Evolutionary conservation across 495 filamentous ascomycete genomes (phyloP).

Genomic region (Rhypophila decipiens): DNA sequence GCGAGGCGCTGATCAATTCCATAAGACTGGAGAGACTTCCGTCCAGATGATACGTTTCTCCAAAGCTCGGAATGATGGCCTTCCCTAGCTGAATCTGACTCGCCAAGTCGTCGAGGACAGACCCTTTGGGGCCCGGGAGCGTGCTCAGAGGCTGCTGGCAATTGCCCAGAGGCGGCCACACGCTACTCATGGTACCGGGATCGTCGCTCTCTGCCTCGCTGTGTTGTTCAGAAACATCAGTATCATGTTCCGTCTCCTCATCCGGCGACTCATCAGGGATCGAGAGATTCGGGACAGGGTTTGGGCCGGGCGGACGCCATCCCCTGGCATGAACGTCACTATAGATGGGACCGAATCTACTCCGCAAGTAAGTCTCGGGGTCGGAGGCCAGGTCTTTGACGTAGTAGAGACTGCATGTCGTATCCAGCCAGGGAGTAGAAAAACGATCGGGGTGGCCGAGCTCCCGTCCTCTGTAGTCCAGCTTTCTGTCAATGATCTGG

Average conservation of each 20-base stretch:
- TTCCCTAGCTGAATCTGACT: conserved; percentile 11
- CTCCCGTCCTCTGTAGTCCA: no score
- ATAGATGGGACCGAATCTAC: conserved; percentile 4
- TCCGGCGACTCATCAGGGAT: background rate
- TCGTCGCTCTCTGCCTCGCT: background rate
- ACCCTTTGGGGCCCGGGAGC: background rate
- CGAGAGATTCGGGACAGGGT: background rate
- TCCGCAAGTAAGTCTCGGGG: conserved; percentile 1
- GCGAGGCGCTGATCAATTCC: background rate
- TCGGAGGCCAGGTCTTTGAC: conserved; percentile 15
- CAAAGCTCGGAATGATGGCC: conserved; percentile 20
- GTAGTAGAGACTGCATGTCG: conserved; percentile 21
- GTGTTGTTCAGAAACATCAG: conserved; percentile 16
- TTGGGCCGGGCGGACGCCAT: background rate
- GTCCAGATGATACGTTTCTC: conserved; percentile 8
- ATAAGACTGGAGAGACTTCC: background rate
- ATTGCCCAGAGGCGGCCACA: background rate
- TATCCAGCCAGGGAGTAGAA: conserved; percentile 12
- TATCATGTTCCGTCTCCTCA: conserved; percentile 17
- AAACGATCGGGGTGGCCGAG: no score
- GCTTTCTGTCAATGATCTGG: conserved; percentile 13
- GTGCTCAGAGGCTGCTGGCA: conserved; percentile 2
- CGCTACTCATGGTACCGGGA: background rate
- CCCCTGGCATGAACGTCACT: conserved; percentile 2
- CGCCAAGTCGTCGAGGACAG: conserved; percentile 6